phyloP scores from a whole-genome alignment of 2,329 filamentous ascomycete genomes.

The Calonectria multiphialidica region DNA sequence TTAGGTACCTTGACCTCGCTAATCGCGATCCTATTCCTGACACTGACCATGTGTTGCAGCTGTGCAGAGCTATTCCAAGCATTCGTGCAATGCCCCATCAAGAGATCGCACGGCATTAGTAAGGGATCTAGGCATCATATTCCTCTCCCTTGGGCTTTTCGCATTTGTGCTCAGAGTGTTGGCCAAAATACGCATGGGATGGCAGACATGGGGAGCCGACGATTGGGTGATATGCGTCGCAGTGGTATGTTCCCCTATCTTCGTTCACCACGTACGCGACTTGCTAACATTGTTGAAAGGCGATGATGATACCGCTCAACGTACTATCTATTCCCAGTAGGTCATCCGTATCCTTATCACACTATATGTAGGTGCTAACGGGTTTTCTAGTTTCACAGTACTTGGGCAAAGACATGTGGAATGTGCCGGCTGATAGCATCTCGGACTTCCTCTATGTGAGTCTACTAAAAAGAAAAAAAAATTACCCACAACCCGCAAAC shows the following conservation, averaged over 20 bases:
- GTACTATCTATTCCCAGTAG: constrained; percentile 17
- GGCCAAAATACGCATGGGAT: neutral
- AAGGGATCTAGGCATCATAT: constrained; percentile 11
- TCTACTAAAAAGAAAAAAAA: neutral
- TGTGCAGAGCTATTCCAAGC: constrained; percentile 19
- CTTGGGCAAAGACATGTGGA: constrained; percentile 24
- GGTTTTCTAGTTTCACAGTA: neutral
- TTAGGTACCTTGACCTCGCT: constrained; percentile 31
- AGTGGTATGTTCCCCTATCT: constrained; percentile 3
- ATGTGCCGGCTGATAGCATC: constrained; percentile 14
- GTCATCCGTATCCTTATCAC: neutral
- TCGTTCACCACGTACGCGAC: neutral
- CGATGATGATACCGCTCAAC: constrained; percentile 21
- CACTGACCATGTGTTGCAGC: constrained; percentile 6
- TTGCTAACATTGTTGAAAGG: neutral
- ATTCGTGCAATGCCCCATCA: constrained; percentile 7
- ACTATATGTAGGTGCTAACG: neutral
- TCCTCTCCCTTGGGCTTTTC: constrained; percentile 15
- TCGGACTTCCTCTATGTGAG: constrained; percentile 18
- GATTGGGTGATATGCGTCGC: constrained; percentile 27
- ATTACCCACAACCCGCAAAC: too few species aligned
- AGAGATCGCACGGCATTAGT: constrained; percentile 21
- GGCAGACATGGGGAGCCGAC: constrained; percentile 19
- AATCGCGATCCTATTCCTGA: too few species aligned
- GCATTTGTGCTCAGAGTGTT: constrained; percentile 14